These are phyloP conservation scores for Amanita polypyramis DNA, from an alignment of 768 basidiomycete species.

Conservation along the genomic window DNA sequence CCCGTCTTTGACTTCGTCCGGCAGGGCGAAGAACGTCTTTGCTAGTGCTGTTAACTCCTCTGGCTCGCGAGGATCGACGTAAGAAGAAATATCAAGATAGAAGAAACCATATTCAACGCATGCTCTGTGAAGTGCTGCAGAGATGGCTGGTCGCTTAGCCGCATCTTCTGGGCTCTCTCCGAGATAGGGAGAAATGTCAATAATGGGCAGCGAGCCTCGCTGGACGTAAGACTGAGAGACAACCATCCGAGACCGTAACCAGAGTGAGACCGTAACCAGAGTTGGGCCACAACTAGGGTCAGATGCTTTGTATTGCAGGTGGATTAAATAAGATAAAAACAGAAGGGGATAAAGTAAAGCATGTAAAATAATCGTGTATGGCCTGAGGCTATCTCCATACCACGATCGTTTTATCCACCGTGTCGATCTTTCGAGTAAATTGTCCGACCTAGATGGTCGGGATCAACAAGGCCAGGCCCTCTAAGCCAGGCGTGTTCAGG, in stretches of 20 bases:
- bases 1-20: slow-evolving; percentile 70
- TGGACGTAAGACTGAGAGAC: not conserved
- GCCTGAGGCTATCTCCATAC: not conserved
- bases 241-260: not conserved
- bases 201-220: slow-evolving; percentile 45
- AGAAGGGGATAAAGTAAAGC: slow-evolving; percentile 2
- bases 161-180: slow-evolving; percentile 19
- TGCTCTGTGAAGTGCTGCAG: slow-evolving; percentile 57
- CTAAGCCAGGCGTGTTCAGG: slow-evolving; percentile 5
- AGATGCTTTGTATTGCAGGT: slow-evolving; percentile 2
- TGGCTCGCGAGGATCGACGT: slow-evolving; percentile 44
- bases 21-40: slow-evolving; percentile 59
- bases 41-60: slow-evolving; percentile 58
- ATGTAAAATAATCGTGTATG: not conserved
- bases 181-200: slow-evolving; percentile 62
- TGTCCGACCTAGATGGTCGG: slow-evolving; percentile 26
- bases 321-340: slow-evolving; percentile 8
- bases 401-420: slow-evolving; percentile 18
- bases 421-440: slow-evolving; percentile 46
- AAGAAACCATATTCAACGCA: slow-evolving; percentile 83
- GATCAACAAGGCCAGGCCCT: slow-evolving; percentile 8
- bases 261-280: too few relatives aligned
- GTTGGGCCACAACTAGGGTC: too few relatives aligned
- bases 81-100: slow-evolving; percentile 66
- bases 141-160: slow-evolving; percentile 32